Conservation (phyloP, 2,329 filamentous ascomycete genomes). For the Aspergillus pseudoglaucus region DNA sequence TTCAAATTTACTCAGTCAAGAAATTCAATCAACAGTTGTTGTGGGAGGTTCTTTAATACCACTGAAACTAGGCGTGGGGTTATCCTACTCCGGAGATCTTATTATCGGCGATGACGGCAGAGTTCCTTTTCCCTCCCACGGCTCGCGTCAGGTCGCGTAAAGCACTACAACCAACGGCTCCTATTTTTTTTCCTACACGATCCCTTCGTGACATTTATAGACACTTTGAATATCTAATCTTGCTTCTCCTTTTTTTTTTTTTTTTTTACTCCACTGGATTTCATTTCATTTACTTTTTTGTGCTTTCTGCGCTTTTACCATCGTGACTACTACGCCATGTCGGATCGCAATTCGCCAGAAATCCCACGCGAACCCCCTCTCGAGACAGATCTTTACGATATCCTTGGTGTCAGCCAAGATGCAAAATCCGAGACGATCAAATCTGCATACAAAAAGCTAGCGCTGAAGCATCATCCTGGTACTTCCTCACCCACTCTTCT, state of each 20-base stretch:
- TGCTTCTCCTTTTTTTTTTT: background rate
- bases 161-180: background rate
- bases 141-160: conserved; percentile 22
- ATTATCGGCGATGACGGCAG: conserved; percentile 17
- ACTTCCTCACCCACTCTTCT: conserved; percentile 18
- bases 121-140: conserved; percentile 2
- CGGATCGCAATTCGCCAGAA: background rate
- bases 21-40: background rate
- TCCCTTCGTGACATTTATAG: background rate
- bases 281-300: background rate
- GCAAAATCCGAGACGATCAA: conserved; percentile 78
- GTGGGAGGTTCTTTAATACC: too few relatives aligned
- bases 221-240: background rate
- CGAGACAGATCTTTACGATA: conserved; percentile 60
- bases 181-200: background rate
- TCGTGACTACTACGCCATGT: background rate
- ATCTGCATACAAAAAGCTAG: conserved; percentile 82
- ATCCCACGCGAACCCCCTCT: conserved; percentile 7
- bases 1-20: too few relatives aligned
- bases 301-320: background rate
- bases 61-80: too few relatives aligned
- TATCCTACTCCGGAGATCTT: too few relatives aligned
- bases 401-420: conserved; percentile 63
- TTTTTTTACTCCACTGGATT: background rate
- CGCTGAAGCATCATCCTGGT: conserved; percentile 82